These are phyloP conservation scores for Fusarium stilboides DNA, from an alignment of 2,329 filamentous ascomycete genomes.

Conservation along the genomic window DNA sequence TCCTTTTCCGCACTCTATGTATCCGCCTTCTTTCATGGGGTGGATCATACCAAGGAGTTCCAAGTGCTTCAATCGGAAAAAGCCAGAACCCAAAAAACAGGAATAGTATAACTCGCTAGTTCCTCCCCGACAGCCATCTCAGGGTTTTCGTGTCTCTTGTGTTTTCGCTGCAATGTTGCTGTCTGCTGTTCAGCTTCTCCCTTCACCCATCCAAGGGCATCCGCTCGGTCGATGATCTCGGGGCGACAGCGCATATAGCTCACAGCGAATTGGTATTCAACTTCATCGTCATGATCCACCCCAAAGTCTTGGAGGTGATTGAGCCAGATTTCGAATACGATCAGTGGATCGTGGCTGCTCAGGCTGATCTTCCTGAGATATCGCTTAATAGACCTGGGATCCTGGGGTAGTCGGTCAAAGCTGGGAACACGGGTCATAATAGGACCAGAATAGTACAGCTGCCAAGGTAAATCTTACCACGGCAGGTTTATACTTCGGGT, in stretches of 20 bases:
- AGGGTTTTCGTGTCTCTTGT: background rate
- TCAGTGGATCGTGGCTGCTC: background rate
- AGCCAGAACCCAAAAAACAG: slow-evolving; percentile 3
- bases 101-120: background rate
- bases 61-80: background rate
- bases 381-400: background rate
- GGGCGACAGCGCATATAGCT: background rate
- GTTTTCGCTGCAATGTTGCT: background rate
- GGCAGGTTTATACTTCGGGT: no score
- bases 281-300: background rate
- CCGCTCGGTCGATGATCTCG: background rate
- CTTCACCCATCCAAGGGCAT: background rate
- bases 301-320: background rate
- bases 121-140: background rate
- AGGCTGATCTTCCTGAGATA: background rate
- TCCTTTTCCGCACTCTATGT: background rate
- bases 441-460: background rate
- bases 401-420: background rate
- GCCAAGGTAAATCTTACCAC: no score
- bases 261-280: background rate
- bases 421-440: background rate
- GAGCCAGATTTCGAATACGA: background rate
- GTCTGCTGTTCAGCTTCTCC: background rate
- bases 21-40: background rate
- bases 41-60: no score